A percentile compares a stretch with the other conserved stretches of the same genome.
Conservation (phyloP, 2,329 filamentous ascomycete species). For the Calonectria henricotiae region DNA sequence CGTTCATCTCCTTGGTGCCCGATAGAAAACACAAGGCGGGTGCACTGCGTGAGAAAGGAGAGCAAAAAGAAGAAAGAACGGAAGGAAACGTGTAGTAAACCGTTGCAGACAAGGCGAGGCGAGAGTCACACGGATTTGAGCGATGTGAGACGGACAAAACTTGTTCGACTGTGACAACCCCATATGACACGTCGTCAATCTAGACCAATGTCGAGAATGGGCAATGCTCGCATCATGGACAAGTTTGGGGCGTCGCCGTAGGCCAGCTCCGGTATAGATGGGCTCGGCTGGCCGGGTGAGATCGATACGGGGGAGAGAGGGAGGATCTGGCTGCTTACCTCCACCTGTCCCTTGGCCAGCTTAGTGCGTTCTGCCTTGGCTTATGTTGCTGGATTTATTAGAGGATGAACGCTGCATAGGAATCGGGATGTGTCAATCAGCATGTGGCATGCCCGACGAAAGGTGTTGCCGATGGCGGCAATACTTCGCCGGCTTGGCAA, state of each 20-base stretch:
- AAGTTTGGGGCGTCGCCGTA: neutral
- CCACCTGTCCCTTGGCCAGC: neutral
- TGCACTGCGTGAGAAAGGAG: neutral
- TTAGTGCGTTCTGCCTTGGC: neutral
- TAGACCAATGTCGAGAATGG: neutral
- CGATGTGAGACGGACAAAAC: too few species aligned
- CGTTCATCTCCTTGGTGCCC: slow-evolving; percentile 20
- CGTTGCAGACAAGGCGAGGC: neutral
- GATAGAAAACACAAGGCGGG: neutral
- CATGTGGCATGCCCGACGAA: neutral
- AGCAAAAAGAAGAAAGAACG: neutral
- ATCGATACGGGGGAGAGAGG: too few species aligned
- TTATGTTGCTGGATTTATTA: neutral
- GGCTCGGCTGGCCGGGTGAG: neutral
- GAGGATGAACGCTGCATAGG: neutral
- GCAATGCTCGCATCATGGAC: neutral
- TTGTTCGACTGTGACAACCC: too few species aligned
- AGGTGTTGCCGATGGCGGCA: neutral
- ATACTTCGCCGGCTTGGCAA: slow-evolving; percentile 10
- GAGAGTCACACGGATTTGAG: neutral
- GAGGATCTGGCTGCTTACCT: too few species aligned
- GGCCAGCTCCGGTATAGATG: neutral
- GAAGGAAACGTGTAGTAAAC: too few species aligned
- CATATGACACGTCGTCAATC: too few species aligned
- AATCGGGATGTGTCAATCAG: neutral